Evolutionary conservation across 352 stramenopile genomes (phyloP), one percentile per base, ranked within the genome.

Genomic region (Pythium phragmiticola): DNA sequence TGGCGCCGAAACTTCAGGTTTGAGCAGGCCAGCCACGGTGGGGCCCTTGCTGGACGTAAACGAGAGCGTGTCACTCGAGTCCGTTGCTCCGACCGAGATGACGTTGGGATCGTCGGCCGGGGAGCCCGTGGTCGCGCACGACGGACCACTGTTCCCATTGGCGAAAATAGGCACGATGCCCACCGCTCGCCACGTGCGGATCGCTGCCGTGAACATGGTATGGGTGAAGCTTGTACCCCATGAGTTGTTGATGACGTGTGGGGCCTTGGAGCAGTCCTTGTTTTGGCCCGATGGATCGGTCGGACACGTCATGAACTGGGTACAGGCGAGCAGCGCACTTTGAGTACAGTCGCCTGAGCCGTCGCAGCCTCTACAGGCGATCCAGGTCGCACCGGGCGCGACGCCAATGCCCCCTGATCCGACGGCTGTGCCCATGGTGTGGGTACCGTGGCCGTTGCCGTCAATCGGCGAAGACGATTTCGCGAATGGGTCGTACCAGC

Each of bases 91-190:
- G 34, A 72, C 66, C 0, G 34, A 43, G 14, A 72, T 72, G 46
- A 69, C 66, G 48, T 65, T 64, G 42, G 51, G 36, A 17, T 28
- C 52, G 50, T 72, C 65, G 14, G 37, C 65, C 17, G 65, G 65
- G 0, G 49, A 64, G 17, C 42, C 39, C 33, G 42, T 62, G 23
- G n/a, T 19, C 16, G 53, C 60, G 9, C 13, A 21, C 2, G 47
- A 9, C 11, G 19, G 19, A n/a, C 66, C 66, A 16, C 12, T n/a
- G 47, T 72, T 72, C 42, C 66, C 66, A 28, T 45, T 56, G 42
- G 66, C 34, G 43, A 73, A 73, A 16, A 73, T 45, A 11, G 66
- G 66, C 30, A 69, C 66, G 52, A 73, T 73, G 16, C 55, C 66
- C n/a, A 60, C 66, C 9, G 28, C n/a, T 19, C 49, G 53, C 66